Percentiles rank a stretch among this genome's conserved stretches.
phyloP scores from a whole-genome alignment of 306 rosid genomes.

The Trifolium dubium region DNA sequence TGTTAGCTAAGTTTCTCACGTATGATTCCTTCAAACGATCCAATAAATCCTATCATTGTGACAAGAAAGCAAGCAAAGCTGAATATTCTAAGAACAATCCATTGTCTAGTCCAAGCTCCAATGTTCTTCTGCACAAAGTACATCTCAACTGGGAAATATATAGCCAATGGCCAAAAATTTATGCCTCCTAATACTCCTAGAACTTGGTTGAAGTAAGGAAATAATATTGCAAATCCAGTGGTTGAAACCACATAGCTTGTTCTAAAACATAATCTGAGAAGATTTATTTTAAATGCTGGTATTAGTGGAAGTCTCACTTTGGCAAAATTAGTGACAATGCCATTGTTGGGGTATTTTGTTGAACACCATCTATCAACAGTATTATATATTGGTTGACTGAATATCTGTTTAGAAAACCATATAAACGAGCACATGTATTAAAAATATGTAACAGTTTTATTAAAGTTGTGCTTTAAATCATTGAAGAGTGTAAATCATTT shows the following conservation, averaged over 20 bases:
- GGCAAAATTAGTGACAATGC: slow-evolving; percentile 58
- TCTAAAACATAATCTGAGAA: slow-evolving; percentile 66
- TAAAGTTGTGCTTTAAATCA: too few relatives aligned
- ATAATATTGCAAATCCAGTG: slow-evolving; percentile 60
- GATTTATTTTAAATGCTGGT: slow-evolving; percentile 50
- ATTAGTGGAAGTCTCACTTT: slow-evolving; percentile 59
- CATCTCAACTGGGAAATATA: slow-evolving; percentile 92
- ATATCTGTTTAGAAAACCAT: slow-evolving; percentile 51
- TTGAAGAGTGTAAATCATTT: too few relatives aligned
- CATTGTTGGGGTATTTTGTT: slow-evolving; percentile 60
- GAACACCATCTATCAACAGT: slow-evolving; percentile 61
- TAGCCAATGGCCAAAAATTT: slow-evolving; percentile 85
- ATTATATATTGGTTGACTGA: slow-evolving; percentile 66
- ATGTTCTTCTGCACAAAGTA: slow-evolving; percentile 73
- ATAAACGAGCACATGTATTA: background rate
- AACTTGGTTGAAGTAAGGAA: slow-evolving; percentile 88
- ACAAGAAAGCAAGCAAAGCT: slow-evolving; percentile 75
- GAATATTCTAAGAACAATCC: slow-evolving; percentile 66
- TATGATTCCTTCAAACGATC: slow-evolving; percentile 72
- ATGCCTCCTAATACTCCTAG: slow-evolving; percentile 83
- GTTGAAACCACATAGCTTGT: slow-evolving; percentile 73
- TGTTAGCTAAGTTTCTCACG: background rate
- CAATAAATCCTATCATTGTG: slow-evolving; percentile 59
- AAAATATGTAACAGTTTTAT: too few relatives aligned
- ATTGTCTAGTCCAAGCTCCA: slow-evolving; percentile 66